These are phyloP conservation scores for Decorospora gaudefroyi DNA, from an alignment of 2,329 filamentous ascomycete genomes.

Conservation along the genomic window DNA sequence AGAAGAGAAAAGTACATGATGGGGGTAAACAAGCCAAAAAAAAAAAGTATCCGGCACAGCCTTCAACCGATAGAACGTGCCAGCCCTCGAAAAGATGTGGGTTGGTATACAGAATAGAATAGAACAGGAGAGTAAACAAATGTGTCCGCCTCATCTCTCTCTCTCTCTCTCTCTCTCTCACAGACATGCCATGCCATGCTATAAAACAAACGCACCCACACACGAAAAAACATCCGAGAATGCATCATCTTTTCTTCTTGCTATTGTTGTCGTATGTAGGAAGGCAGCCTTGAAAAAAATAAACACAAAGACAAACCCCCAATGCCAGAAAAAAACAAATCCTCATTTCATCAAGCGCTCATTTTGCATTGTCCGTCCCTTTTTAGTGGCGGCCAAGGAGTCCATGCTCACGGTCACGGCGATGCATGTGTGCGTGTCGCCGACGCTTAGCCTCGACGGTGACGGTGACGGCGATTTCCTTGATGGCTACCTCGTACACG, in stretches of 20 bases:
- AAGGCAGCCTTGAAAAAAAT: too few species aligned
- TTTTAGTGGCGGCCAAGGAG: constrained; percentile 13
- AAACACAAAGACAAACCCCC: background rate
- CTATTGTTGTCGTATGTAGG: too few species aligned
- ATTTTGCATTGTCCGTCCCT: too few species aligned
- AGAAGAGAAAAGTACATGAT: too few species aligned
- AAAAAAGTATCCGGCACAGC: constrained; percentile 20
- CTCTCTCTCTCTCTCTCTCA: background rate
- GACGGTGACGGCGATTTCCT: constrained; percentile 51
- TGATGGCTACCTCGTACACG: constrained; percentile 53
- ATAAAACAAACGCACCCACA: too few species aligned
- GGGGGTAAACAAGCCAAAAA: background rate
- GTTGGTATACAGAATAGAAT: background rate
- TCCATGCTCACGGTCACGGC: constrained; percentile 34
- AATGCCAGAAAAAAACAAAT: background rate
- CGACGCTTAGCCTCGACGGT: constrained; percentile 40
- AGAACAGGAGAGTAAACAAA: constrained; percentile 1
- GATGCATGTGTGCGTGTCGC: constrained; percentile 33
- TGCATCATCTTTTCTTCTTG: too few species aligned
- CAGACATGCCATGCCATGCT: background rate
- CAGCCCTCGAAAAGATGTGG: constrained; percentile 3
- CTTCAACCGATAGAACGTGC: constrained; percentile 12
- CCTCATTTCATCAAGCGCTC: background rate
- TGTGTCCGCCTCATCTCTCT: background rate
- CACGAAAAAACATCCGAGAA: too few species aligned